A percentile compares a stretch with the other conserved stretches of the same genome.
Evolutionary conservation across 2,329 filamentous ascomycete species (phyloP).

Genomic region (Thelonectria rubi): DNA sequence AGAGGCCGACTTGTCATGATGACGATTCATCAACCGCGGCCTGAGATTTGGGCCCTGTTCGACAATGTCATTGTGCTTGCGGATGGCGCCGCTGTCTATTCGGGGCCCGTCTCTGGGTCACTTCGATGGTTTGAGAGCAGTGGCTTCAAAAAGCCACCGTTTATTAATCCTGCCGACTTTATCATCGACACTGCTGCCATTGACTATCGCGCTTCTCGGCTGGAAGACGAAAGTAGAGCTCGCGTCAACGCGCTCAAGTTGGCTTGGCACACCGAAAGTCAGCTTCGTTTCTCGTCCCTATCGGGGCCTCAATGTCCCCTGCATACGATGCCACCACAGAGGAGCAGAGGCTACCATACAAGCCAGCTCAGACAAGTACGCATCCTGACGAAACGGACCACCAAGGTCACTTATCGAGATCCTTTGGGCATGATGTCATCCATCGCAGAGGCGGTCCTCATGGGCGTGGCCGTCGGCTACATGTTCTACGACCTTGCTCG

Average conservation of each 20-base stretch:
- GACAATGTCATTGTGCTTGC: slow-evolving; percentile 76
- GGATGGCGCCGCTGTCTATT: slow-evolving; percentile 73
- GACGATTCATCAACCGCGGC: slow-evolving; percentile 80
- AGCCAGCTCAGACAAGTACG: slow-evolving; percentile 68
- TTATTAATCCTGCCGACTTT: slow-evolving; percentile 82
- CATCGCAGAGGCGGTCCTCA: slow-evolving; percentile 73
- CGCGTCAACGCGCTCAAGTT: slow-evolving; percentile 69
- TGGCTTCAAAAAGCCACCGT: slow-evolving; percentile 71
- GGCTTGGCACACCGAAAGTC: slow-evolving; percentile 63
- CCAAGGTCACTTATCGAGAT: slow-evolving; percentile 77
- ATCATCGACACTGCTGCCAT: slow-evolving; percentile 78
- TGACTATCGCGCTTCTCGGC: slow-evolving; percentile 73
- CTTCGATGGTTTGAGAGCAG: slow-evolving; percentile 70
- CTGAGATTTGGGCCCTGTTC: slow-evolving; percentile 82
- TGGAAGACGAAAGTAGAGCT: slow-evolving; percentile 66
- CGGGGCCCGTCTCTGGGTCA: slow-evolving; percentile 66
- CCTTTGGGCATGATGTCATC: slow-evolving; percentile 78
- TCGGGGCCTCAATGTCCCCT: slow-evolving; percentile 44
- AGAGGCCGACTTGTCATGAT: slow-evolving; percentile 77
- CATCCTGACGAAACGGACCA: slow-evolving; percentile 74
- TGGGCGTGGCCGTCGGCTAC: slow-evolving; percentile 78
- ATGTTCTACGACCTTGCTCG: slow-evolving; percentile 73
- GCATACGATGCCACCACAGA: slow-evolving; percentile 61
- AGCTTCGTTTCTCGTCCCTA: slow-evolving; percentile 39
- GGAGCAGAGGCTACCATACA: slow-evolving; percentile 54